Conservation (phyloP, 2,329 filamentous ascomycete genomes). For the Claviceps africana region DNA sequence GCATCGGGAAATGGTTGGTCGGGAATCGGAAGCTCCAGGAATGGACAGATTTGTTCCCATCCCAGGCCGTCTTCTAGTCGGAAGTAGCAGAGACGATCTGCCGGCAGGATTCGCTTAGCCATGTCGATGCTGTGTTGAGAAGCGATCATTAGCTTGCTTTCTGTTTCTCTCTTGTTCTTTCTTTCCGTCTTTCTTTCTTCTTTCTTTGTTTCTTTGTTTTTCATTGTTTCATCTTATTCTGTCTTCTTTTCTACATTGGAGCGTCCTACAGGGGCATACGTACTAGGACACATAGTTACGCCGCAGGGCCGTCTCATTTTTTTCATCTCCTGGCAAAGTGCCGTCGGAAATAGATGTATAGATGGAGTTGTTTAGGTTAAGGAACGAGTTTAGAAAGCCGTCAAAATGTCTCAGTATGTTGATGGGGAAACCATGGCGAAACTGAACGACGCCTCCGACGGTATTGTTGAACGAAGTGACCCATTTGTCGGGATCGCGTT, state of each 20-base stretch:
- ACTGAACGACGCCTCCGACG: constrained; percentile 3
- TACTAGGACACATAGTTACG: constrained; percentile 2
- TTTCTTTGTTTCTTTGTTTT: too few relatives aligned
- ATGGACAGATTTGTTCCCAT: constrained; percentile 22
- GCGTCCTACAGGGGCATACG: neutral
- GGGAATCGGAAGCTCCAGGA: constrained; percentile 17
- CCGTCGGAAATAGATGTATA: neutral
- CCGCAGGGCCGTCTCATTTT: constrained; percentile 1
- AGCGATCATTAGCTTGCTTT: too few relatives aligned
- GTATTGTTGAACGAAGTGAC: constrained; percentile 14
- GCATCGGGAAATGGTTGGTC: constrained; percentile 4
- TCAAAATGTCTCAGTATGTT: constrained; percentile 15
- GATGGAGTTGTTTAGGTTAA: constrained; percentile 1
- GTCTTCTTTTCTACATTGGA: neutral
- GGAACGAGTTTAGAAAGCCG: constrained; percentile 1
- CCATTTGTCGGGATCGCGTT: constrained; percentile 23
- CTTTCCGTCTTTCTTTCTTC: neutral
- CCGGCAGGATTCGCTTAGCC: constrained; percentile 14
- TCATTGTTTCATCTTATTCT: too few relatives aligned
- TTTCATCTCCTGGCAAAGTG: neutral
- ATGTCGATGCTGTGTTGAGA: constrained; percentile 10
- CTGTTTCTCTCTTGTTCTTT: neutral
- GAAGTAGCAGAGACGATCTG: constrained; percentile 15
- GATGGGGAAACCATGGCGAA: constrained; percentile 12
- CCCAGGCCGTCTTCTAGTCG: constrained; percentile 21